Percentiles rank a stretch among this genome's conserved stretches.
Conservation (phyloP, 495 filamentous ascomycete species). For the Penicillium ochrochloron region DNA sequence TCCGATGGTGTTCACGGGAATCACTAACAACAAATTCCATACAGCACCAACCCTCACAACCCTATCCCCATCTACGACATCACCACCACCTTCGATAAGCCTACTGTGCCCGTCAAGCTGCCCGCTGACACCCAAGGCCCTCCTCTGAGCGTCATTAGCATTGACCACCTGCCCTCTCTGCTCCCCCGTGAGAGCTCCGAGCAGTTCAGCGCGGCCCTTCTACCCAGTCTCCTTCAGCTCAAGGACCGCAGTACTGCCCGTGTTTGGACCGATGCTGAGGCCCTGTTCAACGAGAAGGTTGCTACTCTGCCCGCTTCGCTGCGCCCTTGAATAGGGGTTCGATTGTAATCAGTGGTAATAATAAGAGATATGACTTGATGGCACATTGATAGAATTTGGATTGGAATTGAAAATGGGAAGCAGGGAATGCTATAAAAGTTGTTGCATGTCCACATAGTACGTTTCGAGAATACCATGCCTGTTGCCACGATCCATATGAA, state of each 20-base stretch:
- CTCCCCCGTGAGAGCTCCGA: constrained; percentile 87
- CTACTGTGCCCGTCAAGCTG: constrained; percentile 72
- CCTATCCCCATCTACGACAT: constrained; percentile 84
- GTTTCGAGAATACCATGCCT: constrained; percentile 4
- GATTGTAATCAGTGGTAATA: constrained; percentile 4
- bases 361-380: constrained; percentile 27
- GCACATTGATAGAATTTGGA: constrained; percentile 27
- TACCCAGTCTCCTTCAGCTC: constrained; percentile 78
- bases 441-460: constrained; percentile 14
- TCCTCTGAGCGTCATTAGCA: constrained; percentile 77
- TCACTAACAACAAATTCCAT: constrained; percentile 1
- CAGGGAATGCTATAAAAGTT: constrained; percentile 26
- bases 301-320: constrained; percentile 62
- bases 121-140: constrained; percentile 56
- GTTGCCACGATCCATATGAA: background rate
- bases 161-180: constrained; percentile 89
- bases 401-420: constrained; percentile 6
- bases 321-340: constrained; percentile 17
- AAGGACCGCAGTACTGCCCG: constrained; percentile 71
- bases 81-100: constrained; percentile 80
- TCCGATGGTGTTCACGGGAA: background rate
- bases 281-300: constrained; percentile 85
- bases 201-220: constrained; percentile 77
- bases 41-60: constrained; percentile 70
- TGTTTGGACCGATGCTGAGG: constrained; percentile 84